Conservation (phyloP, 2,329 filamentous ascomycete species). For the Curvularia verruculosa region DNA sequence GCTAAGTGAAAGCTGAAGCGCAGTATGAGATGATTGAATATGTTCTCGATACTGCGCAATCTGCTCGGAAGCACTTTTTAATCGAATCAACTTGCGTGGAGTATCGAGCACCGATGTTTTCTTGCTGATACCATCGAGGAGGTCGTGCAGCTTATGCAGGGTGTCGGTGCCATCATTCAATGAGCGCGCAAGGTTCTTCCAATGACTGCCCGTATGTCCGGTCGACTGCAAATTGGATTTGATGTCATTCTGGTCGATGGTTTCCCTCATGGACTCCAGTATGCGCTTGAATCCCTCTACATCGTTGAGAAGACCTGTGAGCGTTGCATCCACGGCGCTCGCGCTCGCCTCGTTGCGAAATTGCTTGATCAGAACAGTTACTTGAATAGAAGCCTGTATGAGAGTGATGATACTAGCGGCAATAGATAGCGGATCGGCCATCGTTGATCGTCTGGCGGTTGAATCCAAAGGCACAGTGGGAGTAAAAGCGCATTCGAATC, state of each 20-base stretch:
- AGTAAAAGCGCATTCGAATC: not conserved
- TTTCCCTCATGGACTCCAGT: conserved; percentile 32
- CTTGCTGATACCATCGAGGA: conserved; percentile 27
- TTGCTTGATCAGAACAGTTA: conserved; percentile 23
- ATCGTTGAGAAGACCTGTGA: conserved; percentile 28
- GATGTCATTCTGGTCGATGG: conserved; percentile 27
- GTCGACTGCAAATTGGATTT: conserved; percentile 23
- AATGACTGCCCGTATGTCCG: conserved; percentile 31
- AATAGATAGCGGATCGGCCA: conserved; percentile 29
- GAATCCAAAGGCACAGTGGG: not conserved
- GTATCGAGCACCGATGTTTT: conserved; percentile 25
- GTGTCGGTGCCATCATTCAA: conserved; percentile 29
- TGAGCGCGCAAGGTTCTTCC: conserved; percentile 30
- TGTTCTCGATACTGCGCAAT: conserved; percentile 27
- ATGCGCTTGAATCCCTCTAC: conserved; percentile 29
- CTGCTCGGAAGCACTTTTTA: conserved; percentile 24
- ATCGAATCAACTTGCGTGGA: conserved; percentile 26
- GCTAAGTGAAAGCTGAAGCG: conserved; percentile 30
- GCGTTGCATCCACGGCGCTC: conserved; percentile 27
- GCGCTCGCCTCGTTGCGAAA: conserved; percentile 29
- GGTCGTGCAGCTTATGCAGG: conserved; percentile 20
- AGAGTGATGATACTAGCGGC: conserved; percentile 25
- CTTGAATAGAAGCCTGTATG: conserved; percentile 25
- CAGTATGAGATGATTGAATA: conserved; percentile 31
- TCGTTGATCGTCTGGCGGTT: conserved; percentile 11